phyloP scores from a whole-genome alignment of 139 green algal species.

The Astrephomene gubernaculifera region DNA sequence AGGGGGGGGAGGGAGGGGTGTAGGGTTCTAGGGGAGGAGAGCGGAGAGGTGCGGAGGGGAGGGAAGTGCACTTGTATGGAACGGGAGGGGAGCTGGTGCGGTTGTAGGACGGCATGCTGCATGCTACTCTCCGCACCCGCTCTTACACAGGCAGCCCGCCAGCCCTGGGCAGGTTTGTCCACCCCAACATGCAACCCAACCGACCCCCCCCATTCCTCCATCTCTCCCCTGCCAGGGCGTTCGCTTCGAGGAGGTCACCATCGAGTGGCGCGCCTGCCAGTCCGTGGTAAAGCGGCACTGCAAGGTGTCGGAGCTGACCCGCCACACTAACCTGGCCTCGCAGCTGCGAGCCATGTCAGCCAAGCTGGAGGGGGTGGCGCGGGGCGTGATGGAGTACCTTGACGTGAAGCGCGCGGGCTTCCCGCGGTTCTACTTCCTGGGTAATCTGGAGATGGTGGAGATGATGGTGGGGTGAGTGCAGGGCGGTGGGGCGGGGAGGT shows the following conservation, averaged over 20 bases:
- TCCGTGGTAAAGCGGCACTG: slow-evolving; percentile 10
- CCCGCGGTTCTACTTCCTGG: slow-evolving; percentile 86
- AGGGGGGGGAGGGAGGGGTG: not conserved
- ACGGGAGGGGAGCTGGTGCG: not conserved
- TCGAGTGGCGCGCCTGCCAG: slow-evolving; percentile 30
- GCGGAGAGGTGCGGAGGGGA: too few relatives aligned
- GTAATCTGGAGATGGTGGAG: slow-evolving; percentile 71
- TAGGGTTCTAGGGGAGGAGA: not conserved
- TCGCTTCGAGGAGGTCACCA: slow-evolving; percentile 49
- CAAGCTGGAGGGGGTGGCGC: slow-evolving; percentile 46
- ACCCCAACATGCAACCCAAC: too few relatives aligned
- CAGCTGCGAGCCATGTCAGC: slow-evolving; percentile 13
- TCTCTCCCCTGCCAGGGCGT: slow-evolving; percentile 4
- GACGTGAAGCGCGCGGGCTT: slow-evolving; percentile 81
- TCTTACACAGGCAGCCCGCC: not conserved
- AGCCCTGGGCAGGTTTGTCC: too few relatives aligned
- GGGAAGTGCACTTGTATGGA: too few relatives aligned
- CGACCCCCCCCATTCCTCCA: too few relatives aligned
- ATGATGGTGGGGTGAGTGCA: slow-evolving; percentile 55
- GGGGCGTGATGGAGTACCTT: slow-evolving; percentile 80
- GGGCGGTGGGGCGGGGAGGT: not conserved
- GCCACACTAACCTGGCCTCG: slow-evolving; percentile 31
- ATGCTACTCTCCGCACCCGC: not conserved
- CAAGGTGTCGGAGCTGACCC: slow-evolving; percentile 47
- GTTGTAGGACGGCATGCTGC: not conserved